A percentile compares a stretch with the other conserved stretches of the same genome.
Evolutionary conservation across 2,329 filamentous ascomycete species (phyloP).

Genomic region (Tolypocladium paradoxum): DNA sequence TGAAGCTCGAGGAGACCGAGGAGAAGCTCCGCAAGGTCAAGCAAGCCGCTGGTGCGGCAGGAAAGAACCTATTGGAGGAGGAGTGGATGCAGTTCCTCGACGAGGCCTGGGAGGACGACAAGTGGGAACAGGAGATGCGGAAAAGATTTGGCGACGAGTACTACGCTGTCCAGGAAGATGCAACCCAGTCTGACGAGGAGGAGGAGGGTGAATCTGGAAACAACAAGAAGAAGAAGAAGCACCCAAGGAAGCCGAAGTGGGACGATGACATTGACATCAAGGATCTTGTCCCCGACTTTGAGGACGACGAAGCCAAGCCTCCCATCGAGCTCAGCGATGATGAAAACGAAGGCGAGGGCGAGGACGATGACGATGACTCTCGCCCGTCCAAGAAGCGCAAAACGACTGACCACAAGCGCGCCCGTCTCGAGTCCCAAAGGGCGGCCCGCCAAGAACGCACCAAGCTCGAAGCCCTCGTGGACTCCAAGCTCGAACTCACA

Average conservation of each 20-base stretch:
- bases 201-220: slow-evolving; percentile 51
- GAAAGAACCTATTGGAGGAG: slow-evolving; percentile 56
- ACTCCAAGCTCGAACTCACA: slow-evolving; percentile 68
- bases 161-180: slow-evolving; percentile 64
- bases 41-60: slow-evolving; percentile 70
- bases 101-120: slow-evolving; percentile 76
- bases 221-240: slow-evolving; percentile 32
- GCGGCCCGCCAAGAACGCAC: slow-evolving; percentile 70
- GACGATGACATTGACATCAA: slow-evolving; percentile 97
- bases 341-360: slow-evolving; percentile 23
- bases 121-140: slow-evolving; percentile 86
- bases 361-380: slow-evolving; percentile 31
- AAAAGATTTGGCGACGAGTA: slow-evolving; percentile 84
- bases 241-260: slow-evolving; percentile 59
- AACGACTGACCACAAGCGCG: slow-evolving; percentile 48
- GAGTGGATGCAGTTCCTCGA: slow-evolving; percentile 81
- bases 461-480: slow-evolving; percentile 77
- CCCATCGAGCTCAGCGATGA: slow-evolving; percentile 41
- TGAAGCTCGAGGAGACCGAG: slow-evolving; percentile 87
- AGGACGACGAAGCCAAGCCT: slow-evolving; percentile 48
- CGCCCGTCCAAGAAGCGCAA: slow-evolving; percentile 49
- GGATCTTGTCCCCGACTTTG: slow-evolving; percentile 79
- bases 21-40: slow-evolving; percentile 80
- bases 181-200: slow-evolving; percentile 54
- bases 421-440: slow-evolving; percentile 49